Conservation (phyloP, 2,329 filamentous ascomycete species). For the Penicillium sp. region DNA sequence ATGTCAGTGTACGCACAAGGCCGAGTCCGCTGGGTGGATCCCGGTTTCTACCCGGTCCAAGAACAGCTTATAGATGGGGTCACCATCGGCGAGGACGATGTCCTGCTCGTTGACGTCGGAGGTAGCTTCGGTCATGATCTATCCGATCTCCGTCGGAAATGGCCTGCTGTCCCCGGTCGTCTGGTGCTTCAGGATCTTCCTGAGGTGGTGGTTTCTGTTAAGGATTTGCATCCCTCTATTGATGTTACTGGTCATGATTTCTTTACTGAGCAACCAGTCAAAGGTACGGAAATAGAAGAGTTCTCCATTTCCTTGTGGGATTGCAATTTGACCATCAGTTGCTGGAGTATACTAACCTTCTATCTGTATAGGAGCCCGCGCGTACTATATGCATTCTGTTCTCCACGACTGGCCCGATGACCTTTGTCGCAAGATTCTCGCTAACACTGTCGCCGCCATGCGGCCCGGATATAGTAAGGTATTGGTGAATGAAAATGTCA, state of each 20-base stretch:
- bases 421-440: slow-evolving; percentile 32
- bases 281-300: slow-evolving; percentile 27
- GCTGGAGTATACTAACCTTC: slow-evolving; percentile 4
- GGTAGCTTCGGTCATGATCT: slow-evolving; percentile 44
- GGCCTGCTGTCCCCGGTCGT: slow-evolving; percentile 39
- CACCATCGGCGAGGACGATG: slow-evolving; percentile 11
- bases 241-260: slow-evolving; percentile 41
- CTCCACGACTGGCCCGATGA: slow-evolving; percentile 39
- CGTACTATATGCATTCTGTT: slow-evolving; percentile 36
- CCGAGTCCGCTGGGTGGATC: slow-evolving; percentile 25
- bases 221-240: slow-evolving; percentile 4
- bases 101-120: slow-evolving; percentile 44
- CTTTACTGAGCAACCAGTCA: slow-evolving; percentile 46
- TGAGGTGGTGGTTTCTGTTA: slow-evolving; percentile 31
- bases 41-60: slow-evolving; percentile 27
- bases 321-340: not conserved
- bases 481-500: slow-evolving; percentile 45
- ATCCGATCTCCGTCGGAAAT: slow-evolving; percentile 35
- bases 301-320: not conserved
- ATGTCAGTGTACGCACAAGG: slow-evolving; percentile 21
- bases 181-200: slow-evolving; percentile 51
- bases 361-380: slow-evolving; percentile 32
- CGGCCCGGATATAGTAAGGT: slow-evolving; percentile 42
- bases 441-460: slow-evolving; percentile 34
- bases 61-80: slow-evolving; percentile 18